Conservation (phyloP, 225 moss, liverwort and hornwort species). For the Marchantia polymorpha region DNA sequence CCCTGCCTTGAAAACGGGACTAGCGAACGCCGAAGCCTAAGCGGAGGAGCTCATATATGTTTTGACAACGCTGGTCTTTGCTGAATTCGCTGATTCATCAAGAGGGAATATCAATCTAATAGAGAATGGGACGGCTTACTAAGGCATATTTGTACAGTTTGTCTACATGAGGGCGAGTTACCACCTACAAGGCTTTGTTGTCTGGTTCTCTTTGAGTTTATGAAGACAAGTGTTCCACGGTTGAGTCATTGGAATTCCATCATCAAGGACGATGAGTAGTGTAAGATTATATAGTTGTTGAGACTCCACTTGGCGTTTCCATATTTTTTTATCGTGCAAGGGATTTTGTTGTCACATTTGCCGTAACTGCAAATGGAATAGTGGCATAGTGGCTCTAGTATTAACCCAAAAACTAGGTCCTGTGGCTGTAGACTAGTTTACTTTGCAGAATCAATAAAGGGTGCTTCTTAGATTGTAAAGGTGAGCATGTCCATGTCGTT, state of each 20-base stretch:
- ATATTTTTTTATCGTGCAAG: slow-evolving; percentile 26
- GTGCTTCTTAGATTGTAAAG: slow-evolving; percentile 26
- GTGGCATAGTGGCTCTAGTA: slow-evolving; percentile 22
- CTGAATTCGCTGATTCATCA: slow-evolving; percentile 33
- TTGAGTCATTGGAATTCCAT: slow-evolving; percentile 35
- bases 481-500: slow-evolving; percentile 19
- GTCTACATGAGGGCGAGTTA: slow-evolving; percentile 45
- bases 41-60: slow-evolving; percentile 19
- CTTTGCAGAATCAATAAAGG: slow-evolving; percentile 41
- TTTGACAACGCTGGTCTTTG: slow-evolving; percentile 27
- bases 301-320: slow-evolving; percentile 41
- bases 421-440: slow-evolving; percentile 41
- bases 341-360: slow-evolving; percentile 49
- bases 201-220: slow-evolving; percentile 39
- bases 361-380: slow-evolving; percentile 34
- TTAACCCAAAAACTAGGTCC: slow-evolving; percentile 17
- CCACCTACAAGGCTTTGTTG: slow-evolving; percentile 33
- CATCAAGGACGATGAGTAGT: slow-evolving; percentile 32
- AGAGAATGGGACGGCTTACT: slow-evolving; percentile 34
- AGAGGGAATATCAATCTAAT: slow-evolving; percentile 21
- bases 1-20: slow-evolving; percentile 69
- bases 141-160: slow-evolving; percentile 53
- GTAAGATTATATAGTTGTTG: slow-evolving; percentile 37
- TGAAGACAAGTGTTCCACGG: slow-evolving; percentile 30
- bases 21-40: slow-evolving; percentile 35